phyloP scores from a whole-genome alignment of 192 early-diverging fungal genomes.

The Gonapodya prolifera region DNA sequence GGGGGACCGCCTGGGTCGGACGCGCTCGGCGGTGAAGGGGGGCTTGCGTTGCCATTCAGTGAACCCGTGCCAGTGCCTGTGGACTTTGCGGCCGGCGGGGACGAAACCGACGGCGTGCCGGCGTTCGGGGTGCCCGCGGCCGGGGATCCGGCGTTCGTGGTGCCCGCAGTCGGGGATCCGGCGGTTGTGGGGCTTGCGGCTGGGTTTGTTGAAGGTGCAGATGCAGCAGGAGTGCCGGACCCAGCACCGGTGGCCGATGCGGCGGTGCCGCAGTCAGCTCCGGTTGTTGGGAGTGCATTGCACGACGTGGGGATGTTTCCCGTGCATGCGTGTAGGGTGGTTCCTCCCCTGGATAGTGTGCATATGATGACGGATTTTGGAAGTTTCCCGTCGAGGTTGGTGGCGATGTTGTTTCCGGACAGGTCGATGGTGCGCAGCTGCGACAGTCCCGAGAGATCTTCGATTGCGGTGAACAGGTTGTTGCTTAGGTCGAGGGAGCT shows the following conservation, averaged over 20 bases:
- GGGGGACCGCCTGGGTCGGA: too few relatives aligned
- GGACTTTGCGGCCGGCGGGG: too few relatives aligned
- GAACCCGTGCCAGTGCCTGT: too few relatives aligned
- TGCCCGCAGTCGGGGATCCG: too few relatives aligned
- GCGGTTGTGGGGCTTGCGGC: too few relatives aligned
- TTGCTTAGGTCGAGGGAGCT: not conserved
- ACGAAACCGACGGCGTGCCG: too few relatives aligned
- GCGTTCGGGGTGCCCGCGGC: too few relatives aligned
- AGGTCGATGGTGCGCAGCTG: not conserved
- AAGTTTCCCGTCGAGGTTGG: not conserved
- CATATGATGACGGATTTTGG: not conserved
- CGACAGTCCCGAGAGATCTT: not conserved
- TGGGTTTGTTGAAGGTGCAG: too few relatives aligned
- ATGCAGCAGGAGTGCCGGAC: too few relatives aligned
- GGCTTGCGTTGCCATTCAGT: too few relatives aligned
- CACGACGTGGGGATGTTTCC: not conserved
- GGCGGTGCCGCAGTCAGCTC: not conserved
- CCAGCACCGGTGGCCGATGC: not conserved
- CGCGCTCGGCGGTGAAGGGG: too few relatives aligned
- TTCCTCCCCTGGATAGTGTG: not conserved
- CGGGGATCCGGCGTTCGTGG: too few relatives aligned
- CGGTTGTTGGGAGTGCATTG: not conserved
- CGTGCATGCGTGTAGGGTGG: not conserved
- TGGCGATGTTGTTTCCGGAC: not conserved
- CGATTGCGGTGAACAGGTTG: not conserved